phyloP scores from a whole-genome alignment of 352 stramenopile species.

The Pythium biforme region DNA sequence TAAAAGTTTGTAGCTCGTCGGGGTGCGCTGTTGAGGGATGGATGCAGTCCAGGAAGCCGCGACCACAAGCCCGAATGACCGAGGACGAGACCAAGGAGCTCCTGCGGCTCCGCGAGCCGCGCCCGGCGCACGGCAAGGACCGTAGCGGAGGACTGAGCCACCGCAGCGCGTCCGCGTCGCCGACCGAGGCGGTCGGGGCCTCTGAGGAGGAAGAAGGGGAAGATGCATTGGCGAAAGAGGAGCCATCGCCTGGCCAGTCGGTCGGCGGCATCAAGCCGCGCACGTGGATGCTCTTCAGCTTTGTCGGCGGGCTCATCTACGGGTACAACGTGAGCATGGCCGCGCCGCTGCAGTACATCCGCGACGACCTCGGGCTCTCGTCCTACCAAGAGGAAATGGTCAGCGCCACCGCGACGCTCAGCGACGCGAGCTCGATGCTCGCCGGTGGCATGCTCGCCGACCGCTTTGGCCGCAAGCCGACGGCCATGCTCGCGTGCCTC shows the following conservation, averaged over 20 bases:
- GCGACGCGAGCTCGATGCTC: constrained; percentile 79
- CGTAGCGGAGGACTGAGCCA: background rate
- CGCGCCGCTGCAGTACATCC: constrained; percentile 80
- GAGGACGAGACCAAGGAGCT: constrained; percentile 64
- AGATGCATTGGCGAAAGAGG: background rate
- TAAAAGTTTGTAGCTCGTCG: background rate
- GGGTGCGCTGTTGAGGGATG: background rate
- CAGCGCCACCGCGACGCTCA: constrained; percentile 80
- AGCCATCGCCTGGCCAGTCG: background rate
- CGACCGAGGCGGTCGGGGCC: background rate
- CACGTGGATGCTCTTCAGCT: constrained; percentile 77
- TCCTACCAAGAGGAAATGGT: constrained; percentile 66
- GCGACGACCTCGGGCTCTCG: constrained; percentile 64
- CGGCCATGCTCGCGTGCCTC: constrained; percentile 66
- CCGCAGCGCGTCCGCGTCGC: background rate
- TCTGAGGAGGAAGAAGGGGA: background rate
- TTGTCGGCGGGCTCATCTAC: constrained; percentile 85
- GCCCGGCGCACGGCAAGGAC: background rate
- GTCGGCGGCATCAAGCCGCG: constrained; percentile 41
- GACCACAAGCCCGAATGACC: constrained; percentile 14
- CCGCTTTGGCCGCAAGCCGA: constrained; percentile 65
- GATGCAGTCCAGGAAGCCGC: too few species aligned
- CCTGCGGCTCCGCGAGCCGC: constrained; percentile 45
- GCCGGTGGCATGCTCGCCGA: constrained; percentile 70
- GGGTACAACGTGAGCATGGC: constrained; percentile 86